Base-by-base conservation (phyloP, 176 grass and related monocot species). In the Ampelocalamus luodianensis region DNA sequence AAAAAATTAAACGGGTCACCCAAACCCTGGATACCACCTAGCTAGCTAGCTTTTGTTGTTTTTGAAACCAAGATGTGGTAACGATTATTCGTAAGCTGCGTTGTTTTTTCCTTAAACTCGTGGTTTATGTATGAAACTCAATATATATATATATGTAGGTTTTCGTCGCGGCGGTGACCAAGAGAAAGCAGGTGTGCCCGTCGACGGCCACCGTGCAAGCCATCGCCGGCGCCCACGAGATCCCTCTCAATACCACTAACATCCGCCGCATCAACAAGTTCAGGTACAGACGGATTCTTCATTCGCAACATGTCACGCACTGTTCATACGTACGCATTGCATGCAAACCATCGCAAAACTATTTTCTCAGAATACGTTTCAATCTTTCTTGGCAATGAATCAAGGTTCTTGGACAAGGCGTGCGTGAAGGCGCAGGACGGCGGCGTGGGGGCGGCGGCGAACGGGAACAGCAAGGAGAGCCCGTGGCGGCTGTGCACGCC, bases 141-240 rank as follows among this genome's bases (percentile, higher is more conserved):
- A 79, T 45, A 63, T 16, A 63, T n/a, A n/a, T 3, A 79, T 45
- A 63, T 16, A 63, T 3, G 0, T 61, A 97, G 95, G 95, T 97
- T 11, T 88, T 97, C 39, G 86, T 97, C 4, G 95, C 90, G 7
- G 90, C 95, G 17, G 85, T 94, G 45, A 89, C 73, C 26, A 92
- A 97, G 69, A 92, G 95, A 69, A 94, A 97, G 74, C 95, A 97
- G 40, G 81, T 94, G 54, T 94, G 95, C 86, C 92, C 90, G 53
- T 91, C 94, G 22, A 89, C 36, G 0, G 6, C 73, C 4, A 23
- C 79, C 58, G 13, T 83, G 10, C 83, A 89, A 22, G 72, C 45
- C 71, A 67, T 63, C 36, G 15, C 79, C 7, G 20, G 24, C 3
- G n/a, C 62, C 26, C 58, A 45, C 54, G 86, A 88, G 6, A 50